A percentile compares a stretch with the other conserved stretches of the same genome.
Conservation (phyloP, 768 basidiomycete genomes). For the Boletellus sp. region DNA sequence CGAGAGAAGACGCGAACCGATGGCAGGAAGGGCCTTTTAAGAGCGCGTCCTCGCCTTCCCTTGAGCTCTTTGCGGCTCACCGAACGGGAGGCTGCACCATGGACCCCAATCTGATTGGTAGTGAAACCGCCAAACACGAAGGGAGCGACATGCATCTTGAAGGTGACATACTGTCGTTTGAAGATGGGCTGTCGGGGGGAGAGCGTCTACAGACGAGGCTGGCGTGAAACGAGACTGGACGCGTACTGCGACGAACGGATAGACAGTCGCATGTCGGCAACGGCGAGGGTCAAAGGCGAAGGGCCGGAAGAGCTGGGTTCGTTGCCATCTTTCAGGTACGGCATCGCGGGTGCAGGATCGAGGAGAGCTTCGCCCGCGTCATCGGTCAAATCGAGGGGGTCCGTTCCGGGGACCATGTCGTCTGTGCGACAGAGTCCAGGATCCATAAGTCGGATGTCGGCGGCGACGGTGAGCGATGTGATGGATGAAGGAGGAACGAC, state of each 20-base stretch:
- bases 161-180: constrained; percentile 53
- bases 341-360: constrained; percentile 21
- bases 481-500: constrained; percentile 39
- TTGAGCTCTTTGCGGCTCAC: constrained; percentile 66
- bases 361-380: constrained; percentile 47
- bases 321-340: constrained; percentile 22
- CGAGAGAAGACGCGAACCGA: constrained; percentile 42
- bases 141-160: constrained; percentile 27
- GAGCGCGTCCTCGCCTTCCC: constrained; percentile 67
- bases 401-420: constrained; percentile 26
- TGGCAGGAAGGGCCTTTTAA: constrained; percentile 47
- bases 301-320: constrained; percentile 29
- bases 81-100: constrained; percentile 56
- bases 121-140: not conserved
- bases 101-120: constrained; percentile 1
- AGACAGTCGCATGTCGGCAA: constrained; percentile 5
- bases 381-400: constrained; percentile 43
- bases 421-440: constrained; percentile 48
- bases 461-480: constrained; percentile 41
- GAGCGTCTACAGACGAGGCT: constrained; percentile 67
- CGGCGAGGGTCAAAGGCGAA: constrained; percentile 14
- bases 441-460: constrained; percentile 39
- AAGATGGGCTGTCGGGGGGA: constrained; percentile 63
- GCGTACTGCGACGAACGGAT: constrained; percentile 13
- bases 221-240: constrained; percentile 63